Evolutionary conservation across 164 flowering plant species (phyloP), one percentile per base, ranked within the genome.

Genomic region (Platanus orientalis): DNA sequence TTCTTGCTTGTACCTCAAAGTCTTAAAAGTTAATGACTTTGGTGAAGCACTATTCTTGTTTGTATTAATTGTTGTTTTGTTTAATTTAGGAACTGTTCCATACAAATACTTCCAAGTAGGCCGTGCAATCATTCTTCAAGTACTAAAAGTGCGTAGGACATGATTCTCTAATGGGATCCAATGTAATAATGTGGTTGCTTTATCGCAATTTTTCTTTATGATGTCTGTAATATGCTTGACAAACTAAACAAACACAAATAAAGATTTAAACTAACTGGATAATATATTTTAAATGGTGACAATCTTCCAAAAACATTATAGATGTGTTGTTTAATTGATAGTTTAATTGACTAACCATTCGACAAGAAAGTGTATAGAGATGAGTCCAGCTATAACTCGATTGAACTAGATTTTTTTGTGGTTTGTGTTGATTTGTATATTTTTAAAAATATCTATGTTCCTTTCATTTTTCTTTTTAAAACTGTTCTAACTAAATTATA

Each of bases 351-450:
- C 56, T 5, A 3, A 23, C 25, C 42, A 36, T 1, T 36, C 14
- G 13, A 53, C 4, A 53, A 27, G n/a, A 26, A 53, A 53, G 30
- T 53, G 32, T 16, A 26, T 12, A 27, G 48, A 54, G 53, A 49
- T 68, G 68, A 66, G 54, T 67, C 71, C 76, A 72, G 79, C 73
- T 69, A 54, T 57, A 47, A 34, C 20, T 50, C 58, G 58, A 69
- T 57, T 64, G 36, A 27, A 23, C 40, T 65, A 55, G 69, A 62
- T 65, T 69, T 64, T n/a, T n/a, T n/a, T n/a, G n/a, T n/a, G n/a
- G n/a, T n/a, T n/a, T n/a, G n/a, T n/a, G n/a, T n/a, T n/a, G n/a
- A n/a, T n/a, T n/a, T n/a, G n/a, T n/a, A n/a, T n/a, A n/a, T n/a
- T n/a, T n/a, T n/a, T n/a, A n/a, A n/a, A n/a, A n/a, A n/a, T n/a